These are phyloP conservation scores for Mycena metata DNA, from an alignment of 768 basidiomycete species.

Conservation along the genomic window DNA sequence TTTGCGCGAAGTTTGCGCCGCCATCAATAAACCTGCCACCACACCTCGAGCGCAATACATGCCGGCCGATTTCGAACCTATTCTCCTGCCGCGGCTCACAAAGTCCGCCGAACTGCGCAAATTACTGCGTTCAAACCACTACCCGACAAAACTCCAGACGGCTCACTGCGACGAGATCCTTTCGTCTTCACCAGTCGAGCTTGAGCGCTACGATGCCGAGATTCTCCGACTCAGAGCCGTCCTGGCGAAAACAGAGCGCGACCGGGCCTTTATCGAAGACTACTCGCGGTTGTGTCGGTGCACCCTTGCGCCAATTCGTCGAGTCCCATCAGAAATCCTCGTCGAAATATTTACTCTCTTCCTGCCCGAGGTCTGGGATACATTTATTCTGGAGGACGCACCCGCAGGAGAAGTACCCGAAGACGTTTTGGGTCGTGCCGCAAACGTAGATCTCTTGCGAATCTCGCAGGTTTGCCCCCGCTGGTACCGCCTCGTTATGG, in stretches of 20 bases:
- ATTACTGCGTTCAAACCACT: background rate
- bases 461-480: conserved; percentile 20
- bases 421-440: background rate
- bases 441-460: conserved; percentile 9
- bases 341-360: conserved; percentile 9
- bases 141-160: background rate
- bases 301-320: conserved; percentile 16
- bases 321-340: conserved; percentile 10
- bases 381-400: too few species aligned
- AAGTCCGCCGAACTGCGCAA: background rate
- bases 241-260: background rate
- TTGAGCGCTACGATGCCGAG: conserved; percentile 7
- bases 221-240: background rate
- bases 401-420: too few species aligned
- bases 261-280: background rate
- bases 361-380: too few species aligned
- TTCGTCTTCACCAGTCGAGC: background rate
- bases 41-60: background rate
- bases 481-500: conserved; percentile 16
- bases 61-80: background rate
- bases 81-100: conserved; percentile 35
- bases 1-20: too few species aligned
- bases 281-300: conserved; percentile 3
- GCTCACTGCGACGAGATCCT: conserved; percentile 9
- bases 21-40: too few species aligned